Evolutionary conservation across 2,329 filamentous ascomycete genomes (phyloP).

Genomic region (Leptographium radiaticola): DNA sequence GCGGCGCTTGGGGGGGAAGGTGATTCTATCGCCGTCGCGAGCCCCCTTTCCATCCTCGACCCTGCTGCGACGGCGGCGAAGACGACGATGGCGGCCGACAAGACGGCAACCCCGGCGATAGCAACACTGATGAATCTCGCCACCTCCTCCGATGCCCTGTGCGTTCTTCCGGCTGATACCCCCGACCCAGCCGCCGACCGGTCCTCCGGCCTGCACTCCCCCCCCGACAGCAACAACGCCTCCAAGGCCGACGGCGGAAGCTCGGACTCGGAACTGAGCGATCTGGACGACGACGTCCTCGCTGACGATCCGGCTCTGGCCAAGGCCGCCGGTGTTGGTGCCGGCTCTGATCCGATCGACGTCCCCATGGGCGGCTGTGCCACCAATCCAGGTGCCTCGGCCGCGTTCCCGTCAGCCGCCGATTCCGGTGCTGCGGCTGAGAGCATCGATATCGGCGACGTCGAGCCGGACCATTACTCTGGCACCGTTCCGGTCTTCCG

Average conservation of each 20-base stretch:
- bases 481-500: slow-evolving; percentile 88
- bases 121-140: slow-evolving; percentile 5
- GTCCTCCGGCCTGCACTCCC: slow-evolving; percentile 43
- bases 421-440: neutral
- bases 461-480: slow-evolving; percentile 79
- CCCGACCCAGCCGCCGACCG: slow-evolving; percentile 12
- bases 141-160: neutral
- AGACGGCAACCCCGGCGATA: slow-evolving; percentile 9
- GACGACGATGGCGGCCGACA: slow-evolving; percentile 7
- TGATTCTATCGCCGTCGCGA: slow-evolving; percentile 15
- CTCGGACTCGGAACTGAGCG: slow-evolving; percentile 50
- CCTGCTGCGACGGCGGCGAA: neutral
- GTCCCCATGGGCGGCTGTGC: neutral
- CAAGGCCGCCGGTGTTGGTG: neutral
- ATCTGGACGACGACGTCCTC: slow-evolving; percentile 47
- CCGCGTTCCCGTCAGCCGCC: neutral
- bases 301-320: slow-evolving; percentile 21
- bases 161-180: slow-evolving; percentile 4
- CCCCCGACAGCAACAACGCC: slow-evolving; percentile 50
- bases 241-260: slow-evolving; percentile 42
- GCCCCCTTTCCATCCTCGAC: slow-evolving; percentile 6
- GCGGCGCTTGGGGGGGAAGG: slow-evolving; percentile 25
- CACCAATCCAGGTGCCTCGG: neutral
- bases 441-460: slow-evolving; percentile 53
- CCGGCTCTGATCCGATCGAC: neutral